Base-by-base conservation (phyloP, 306 rosid genomes). In the Inga leiocalycina region DNA sequence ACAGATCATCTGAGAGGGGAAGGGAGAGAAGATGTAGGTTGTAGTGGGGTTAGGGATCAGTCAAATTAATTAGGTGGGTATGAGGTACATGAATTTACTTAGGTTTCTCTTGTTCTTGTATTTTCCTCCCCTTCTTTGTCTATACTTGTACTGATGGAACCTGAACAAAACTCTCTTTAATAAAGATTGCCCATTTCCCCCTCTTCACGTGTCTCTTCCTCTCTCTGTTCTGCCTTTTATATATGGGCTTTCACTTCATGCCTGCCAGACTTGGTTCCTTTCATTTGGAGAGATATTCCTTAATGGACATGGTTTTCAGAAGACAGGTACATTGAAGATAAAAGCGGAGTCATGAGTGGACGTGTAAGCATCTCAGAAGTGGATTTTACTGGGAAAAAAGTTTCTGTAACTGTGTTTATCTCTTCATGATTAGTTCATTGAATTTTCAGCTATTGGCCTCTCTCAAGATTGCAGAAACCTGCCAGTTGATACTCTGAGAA, bases 141-240 rank as follows among this genome's bases (percentile, higher is more conserved):
- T 83, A 92, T 92, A 93, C 93, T 89, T 93, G 97, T 91, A 91
- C 90, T 81, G 94, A 89, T 93, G 94, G 91, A 91, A 88, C 91
- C 74, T 80, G 79, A 83, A 84, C 82, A 83, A 86, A 86, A 88
- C 85, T 86, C 79, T 78, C 56, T 76, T 92, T 74, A 96, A 96
- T 96, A 93, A 96, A 91, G 77, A 87, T 83, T 22, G 49, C 88
- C 86, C 56, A 78, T 84, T 83, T 75, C 88, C 90, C 89, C 81
- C 72, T 76, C 73, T 32, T 32, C 17, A 79, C 19, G 68, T 82
- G 83, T 79, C 89, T 80, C 80, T 68, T 80, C 54, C 72, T 86
- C 71, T 80, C 76, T 80, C 74, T 74, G 80, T 52, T 80, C 37
- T 45, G 74, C 19, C 82, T 30, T 46, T 81, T 82, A 52, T 74